A percentile compares a stretch with the other conserved stretches of the same genome.
phyloP scores from a whole-genome alignment of 163 green algal genomes.

The Scenedesmus sp. region DNA sequence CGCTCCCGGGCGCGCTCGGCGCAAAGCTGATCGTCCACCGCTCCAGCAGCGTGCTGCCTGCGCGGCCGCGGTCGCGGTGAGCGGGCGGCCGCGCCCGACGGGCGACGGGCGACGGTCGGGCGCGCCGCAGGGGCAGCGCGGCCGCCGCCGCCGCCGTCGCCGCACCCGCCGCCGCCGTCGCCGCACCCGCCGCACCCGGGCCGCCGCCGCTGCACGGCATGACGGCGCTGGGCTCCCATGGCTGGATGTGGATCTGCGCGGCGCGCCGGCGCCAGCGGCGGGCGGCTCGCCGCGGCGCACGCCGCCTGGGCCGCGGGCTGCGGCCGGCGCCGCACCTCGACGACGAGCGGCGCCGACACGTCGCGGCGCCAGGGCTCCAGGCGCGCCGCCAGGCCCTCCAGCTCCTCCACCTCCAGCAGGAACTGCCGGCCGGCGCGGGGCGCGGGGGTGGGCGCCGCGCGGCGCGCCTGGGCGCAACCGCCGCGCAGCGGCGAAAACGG shows the following conservation, averaged over 20 bases:
- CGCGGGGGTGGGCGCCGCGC: too few species aligned
- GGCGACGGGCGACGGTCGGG: too few species aligned
- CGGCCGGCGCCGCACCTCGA: constrained; percentile 58
- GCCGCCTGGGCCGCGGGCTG: neutral
- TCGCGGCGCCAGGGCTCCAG: constrained; percentile 72
- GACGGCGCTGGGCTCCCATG: constrained; percentile 14
- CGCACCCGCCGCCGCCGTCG: neutral
- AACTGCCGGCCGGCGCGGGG: constrained; percentile 62
- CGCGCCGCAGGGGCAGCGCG: too few species aligned
- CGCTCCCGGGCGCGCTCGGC: neutral
- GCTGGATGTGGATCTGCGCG: constrained; percentile 29
- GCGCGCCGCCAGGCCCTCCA: constrained; percentile 49
- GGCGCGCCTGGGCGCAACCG: too few species aligned
- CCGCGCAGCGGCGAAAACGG: neutral
- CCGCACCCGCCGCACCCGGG: neutral
- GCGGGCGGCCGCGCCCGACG: too few species aligned
- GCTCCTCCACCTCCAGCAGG: constrained; percentile 75
- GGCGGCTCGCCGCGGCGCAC: neutral
- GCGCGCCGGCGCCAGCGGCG: neutral
- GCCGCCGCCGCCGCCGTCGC: neutral
- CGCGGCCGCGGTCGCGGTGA: too few species aligned
- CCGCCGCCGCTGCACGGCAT: neutral
- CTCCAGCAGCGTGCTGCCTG: constrained; percentile 66
- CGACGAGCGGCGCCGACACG: constrained; percentile 57
- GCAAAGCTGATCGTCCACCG: constrained; percentile 68